Evolutionary conservation across 352 stramenopile species (phyloP).

Genomic region (Halophytophthora polymorphica): DNA sequence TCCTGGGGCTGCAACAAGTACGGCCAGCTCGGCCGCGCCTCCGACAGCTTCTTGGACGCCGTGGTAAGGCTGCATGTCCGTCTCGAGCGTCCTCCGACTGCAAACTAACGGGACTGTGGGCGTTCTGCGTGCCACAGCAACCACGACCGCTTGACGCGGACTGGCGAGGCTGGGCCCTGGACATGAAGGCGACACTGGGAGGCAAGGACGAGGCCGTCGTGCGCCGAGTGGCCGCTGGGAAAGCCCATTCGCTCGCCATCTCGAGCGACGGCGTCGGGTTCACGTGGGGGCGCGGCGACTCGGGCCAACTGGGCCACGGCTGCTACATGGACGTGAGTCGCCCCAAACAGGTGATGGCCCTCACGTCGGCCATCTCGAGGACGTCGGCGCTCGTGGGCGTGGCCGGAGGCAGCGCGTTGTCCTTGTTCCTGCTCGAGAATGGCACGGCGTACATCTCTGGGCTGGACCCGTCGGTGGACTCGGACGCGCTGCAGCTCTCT

Average conservation of each 20-base stretch:
- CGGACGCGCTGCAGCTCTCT: slow-evolving; percentile 20
- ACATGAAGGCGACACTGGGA: slow-evolving; percentile 23
- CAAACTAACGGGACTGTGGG: too few relatives aligned
- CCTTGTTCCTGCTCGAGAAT: slow-evolving; percentile 33
- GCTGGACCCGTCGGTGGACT: slow-evolving; percentile 26
- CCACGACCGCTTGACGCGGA: slow-evolving; percentile 31
- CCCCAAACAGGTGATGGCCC: slow-evolving; percentile 57
- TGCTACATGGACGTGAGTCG: slow-evolving; percentile 55
- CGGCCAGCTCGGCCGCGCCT: slow-evolving; percentile 47
- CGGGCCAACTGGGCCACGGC: slow-evolving; percentile 64
- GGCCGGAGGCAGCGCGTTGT: slow-evolving; percentile 36
- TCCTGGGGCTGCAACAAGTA: slow-evolving; percentile 77
- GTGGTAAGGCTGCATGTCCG: slow-evolving; percentile 23
- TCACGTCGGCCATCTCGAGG: slow-evolving; percentile 24
- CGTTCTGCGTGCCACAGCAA: slow-evolving; percentile 25
- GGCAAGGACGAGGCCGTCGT: slow-evolving; percentile 27
- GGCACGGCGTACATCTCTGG: slow-evolving; percentile 34
- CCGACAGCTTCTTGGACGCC: slow-evolving; percentile 35
- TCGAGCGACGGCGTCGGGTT: slow-evolving; percentile 53
- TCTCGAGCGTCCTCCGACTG: slow-evolving; percentile 4
- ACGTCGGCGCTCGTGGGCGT: slow-evolving; percentile 23
- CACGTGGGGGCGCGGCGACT: slow-evolving; percentile 65
- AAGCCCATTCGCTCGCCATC: slow-evolving; percentile 64
- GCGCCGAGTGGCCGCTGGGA: slow-evolving; percentile 56
- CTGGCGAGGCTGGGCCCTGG: slow-evolving; percentile 41